phyloP scores from a whole-genome alignment of 164 flowering plant genomes.

The Euptelea pleiosperma region DNA sequence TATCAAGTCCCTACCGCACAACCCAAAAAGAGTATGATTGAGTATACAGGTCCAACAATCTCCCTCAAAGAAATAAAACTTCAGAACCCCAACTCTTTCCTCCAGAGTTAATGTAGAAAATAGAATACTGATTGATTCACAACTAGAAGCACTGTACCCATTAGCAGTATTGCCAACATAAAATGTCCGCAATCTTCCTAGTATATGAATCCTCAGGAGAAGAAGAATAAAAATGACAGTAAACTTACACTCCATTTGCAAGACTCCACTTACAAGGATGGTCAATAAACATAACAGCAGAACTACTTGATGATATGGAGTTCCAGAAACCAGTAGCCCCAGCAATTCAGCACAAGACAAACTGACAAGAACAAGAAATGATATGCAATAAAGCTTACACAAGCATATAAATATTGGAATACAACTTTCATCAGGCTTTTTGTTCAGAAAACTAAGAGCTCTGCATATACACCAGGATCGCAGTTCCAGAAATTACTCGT shows the following conservation, averaged over 20 bases:
- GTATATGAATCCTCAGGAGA: neutral
- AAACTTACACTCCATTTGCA: neutral
- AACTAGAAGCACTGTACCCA: neutral
- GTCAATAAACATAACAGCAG: neutral
- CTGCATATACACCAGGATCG: too few species aligned
- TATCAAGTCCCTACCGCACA: constrained; percentile 12
- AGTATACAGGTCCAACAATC: constrained; percentile 11
- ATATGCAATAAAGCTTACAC: neutral
- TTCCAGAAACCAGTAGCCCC: neutral
- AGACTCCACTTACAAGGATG: too few species aligned
- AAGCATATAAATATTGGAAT: neutral
- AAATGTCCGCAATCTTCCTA: constrained; percentile 3
- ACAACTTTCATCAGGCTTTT: too few species aligned
- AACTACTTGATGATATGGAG: neutral
- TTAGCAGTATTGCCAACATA: neutral
- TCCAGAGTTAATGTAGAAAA: neutral
- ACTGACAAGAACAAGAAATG: neutral
- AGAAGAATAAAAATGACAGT: neutral
- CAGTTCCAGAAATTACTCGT: too few species aligned
- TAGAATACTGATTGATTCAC: neutral
- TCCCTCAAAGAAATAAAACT: constrained; percentile 7
- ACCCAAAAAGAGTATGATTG: constrained; percentile 14
- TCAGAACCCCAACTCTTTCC: constrained; percentile 7
- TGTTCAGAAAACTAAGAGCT: too few species aligned
- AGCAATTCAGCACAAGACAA: too few species aligned